Conservation (phyloP, 352 stramenopile species). For the Phytopythium ostracodes region DNA sequence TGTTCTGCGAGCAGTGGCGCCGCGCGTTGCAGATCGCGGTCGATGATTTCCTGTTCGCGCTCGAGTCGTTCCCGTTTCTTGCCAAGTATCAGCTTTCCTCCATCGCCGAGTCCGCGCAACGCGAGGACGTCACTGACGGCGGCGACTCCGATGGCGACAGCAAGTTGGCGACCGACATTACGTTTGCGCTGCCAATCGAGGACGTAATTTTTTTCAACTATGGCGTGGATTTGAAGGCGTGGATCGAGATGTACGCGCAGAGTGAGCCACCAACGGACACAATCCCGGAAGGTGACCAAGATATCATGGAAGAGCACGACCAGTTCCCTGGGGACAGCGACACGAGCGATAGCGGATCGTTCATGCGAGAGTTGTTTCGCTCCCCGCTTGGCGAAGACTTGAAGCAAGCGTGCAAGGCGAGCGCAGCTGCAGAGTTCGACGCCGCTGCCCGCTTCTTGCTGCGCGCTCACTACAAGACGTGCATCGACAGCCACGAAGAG, state of each 20-base stretch:
- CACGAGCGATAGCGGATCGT: background rate
- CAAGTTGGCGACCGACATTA: background rate
- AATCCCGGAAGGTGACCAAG: no score
- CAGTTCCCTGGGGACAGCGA: background rate
- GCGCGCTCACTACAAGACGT: conserved; percentile 48
- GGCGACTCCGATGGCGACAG: background rate
- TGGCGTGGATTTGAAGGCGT: conserved; percentile 13
- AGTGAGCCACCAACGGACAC: background rate
- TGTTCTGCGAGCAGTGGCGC: conserved; percentile 47
- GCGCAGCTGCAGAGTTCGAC: conserved; percentile 14
- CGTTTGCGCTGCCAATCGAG: conserved; percentile 27
- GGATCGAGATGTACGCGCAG: background rate
- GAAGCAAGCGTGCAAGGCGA: background rate
- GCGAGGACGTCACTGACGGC: background rate
- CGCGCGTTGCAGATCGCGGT: conserved; percentile 38
- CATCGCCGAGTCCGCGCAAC: conserved; percentile 21
- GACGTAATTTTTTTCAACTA: conserved; percentile 39
- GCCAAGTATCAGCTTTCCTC: conserved; percentile 21
- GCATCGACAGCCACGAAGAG: conserved; percentile 43
- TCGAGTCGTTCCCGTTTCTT: conserved; percentile 38
- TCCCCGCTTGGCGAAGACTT: conserved; percentile 18
- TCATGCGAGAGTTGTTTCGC: conserved; percentile 5
- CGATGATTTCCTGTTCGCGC: conserved; percentile 50
- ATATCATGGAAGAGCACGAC: background rate
- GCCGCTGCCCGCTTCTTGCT: conserved; percentile 26